These are phyloP conservation scores for Phaffia australis DNA, from an alignment of 768 basidiomycete species.

Conservation along the genomic window DNA sequence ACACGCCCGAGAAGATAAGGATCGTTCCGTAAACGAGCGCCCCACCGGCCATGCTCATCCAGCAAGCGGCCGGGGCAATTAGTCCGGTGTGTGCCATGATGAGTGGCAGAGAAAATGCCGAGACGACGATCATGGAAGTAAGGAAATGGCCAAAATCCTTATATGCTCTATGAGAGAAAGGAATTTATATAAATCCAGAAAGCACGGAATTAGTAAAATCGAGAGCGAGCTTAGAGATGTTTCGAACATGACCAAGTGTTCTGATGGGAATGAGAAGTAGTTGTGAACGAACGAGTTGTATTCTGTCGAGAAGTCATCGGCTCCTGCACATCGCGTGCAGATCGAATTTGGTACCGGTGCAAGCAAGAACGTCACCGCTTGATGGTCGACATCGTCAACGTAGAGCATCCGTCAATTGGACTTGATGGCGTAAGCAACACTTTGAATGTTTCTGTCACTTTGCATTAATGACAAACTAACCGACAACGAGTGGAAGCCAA, in stretches of 20 bases:
- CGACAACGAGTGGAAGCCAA: slow-evolving; percentile 93
- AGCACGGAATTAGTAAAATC: not conserved
- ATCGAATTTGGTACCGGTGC: slow-evolving; percentile 92
- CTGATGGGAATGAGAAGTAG: not conserved
- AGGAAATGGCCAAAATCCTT: slow-evolving; percentile 90
- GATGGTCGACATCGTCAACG: not conserved
- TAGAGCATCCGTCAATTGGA: not conserved
- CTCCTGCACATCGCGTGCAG: slow-evolving; percentile 74
- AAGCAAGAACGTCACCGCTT: slow-evolving; percentile 86
- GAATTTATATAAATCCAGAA: not conserved
- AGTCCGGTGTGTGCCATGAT: slow-evolving; percentile 84
- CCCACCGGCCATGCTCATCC: slow-evolving; percentile 53
- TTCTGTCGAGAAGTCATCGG: slow-evolving; percentile 73
- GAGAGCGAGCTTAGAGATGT: not conserved
- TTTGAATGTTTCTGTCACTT: not conserved
- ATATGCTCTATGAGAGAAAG: slow-evolving; percentile 30
- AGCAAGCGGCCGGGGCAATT: slow-evolving; percentile 70
- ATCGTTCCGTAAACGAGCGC: slow-evolving; percentile 25
- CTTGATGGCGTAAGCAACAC: not conserved
- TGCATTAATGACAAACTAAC: slow-evolving; percentile 41
- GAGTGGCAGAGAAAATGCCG: slow-evolving; percentile 84
- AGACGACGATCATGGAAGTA: slow-evolving; percentile 77
- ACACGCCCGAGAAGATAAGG: slow-evolving; percentile 17
- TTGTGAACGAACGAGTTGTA: slow-evolving; percentile 43
- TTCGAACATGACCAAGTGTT: not conserved